phyloP scores from a whole-genome alignment of 73 alveolate genomes.

The Paramecium sonneborni region DNA sequence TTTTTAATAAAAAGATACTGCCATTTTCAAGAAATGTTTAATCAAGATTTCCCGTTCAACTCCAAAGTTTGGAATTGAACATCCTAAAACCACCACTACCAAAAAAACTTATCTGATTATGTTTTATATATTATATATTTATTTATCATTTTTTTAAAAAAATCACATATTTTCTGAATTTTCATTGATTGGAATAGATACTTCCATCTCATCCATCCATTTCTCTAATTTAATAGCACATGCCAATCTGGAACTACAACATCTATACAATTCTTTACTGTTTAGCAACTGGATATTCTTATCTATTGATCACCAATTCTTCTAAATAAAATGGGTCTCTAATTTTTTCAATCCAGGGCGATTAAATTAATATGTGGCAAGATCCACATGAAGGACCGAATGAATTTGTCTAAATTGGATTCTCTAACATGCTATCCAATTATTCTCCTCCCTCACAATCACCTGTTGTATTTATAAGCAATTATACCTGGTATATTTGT shows the following conservation, averaged over 20 bases:
- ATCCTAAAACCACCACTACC: neutral
- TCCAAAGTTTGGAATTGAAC: neutral
- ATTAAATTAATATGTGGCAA: slow-evolving; percentile 33
- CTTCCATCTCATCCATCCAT: slow-evolving; percentile 69
- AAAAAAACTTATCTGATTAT: neutral
- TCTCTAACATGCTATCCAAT: slow-evolving; percentile 53
- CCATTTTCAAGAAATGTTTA: slow-evolving; percentile 19
- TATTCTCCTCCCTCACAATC: slow-evolving; percentile 68
- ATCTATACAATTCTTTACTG: slow-evolving; percentile 13
- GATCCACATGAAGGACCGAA: slow-evolving; percentile 65
- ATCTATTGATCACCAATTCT: slow-evolving; percentile 36
- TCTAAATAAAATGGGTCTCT: slow-evolving; percentile 42
- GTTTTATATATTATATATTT: neutral
- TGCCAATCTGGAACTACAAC: slow-evolving; percentile 58
- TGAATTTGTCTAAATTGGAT: slow-evolving; percentile 57
- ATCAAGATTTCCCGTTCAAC: neutral
- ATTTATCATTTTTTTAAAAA: neutral
- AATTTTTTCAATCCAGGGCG: slow-evolving; percentile 59
- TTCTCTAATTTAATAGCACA: slow-evolving; percentile 59
- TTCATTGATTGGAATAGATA: slow-evolving; percentile 49
- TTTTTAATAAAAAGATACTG: neutral
- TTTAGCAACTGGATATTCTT: slow-evolving; percentile 8
- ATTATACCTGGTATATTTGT: slow-evolving; percentile 58
- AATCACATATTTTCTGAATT: neutral
- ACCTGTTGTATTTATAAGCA: neutral